A percentile compares a stretch with the other conserved stretches of the same genome.
Evolutionary conservation across 1,139 yeast genomes (phyloP).

Genomic region (Candida dubliniensis): DNA sequence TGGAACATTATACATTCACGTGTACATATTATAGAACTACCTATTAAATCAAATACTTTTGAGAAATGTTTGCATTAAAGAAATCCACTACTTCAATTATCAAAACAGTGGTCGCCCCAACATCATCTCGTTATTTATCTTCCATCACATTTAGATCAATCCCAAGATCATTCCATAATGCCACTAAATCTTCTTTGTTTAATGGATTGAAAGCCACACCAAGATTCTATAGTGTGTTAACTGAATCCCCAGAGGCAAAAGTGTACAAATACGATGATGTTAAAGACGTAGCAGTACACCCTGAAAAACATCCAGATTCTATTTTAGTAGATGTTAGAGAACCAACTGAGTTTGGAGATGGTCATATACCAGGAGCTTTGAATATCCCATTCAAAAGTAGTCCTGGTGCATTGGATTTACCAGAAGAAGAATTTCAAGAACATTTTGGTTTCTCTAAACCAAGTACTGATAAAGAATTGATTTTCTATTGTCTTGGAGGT

Average conservation of each 20-base stretch:
- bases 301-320: slow-evolving; percentile 37
- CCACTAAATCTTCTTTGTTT: background rate
- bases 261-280: slow-evolving; percentile 57
- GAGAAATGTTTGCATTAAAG: slow-evolving; percentile 9
- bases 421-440: slow-evolving; percentile 76
- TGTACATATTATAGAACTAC: background rate
- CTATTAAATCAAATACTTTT: background rate
- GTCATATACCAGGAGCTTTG: slow-evolving; percentile 78
- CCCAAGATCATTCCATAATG: slow-evolving; percentile 5
- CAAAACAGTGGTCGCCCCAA: slow-evolving; percentile 3
- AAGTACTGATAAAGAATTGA: slow-evolving; percentile 61
- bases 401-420: slow-evolving; percentile 89
- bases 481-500: slow-evolving; percentile 92
- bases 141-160: slow-evolving; percentile 1
- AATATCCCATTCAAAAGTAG: slow-evolving; percentile 88
- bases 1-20: background rate
- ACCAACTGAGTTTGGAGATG: slow-evolving; percentile 73
- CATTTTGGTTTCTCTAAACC: slow-evolving; percentile 88
- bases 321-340: slow-evolving; percentile 88
- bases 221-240: slow-evolving; percentile 30
- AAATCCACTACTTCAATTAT: slow-evolving; percentile 9
- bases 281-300: slow-evolving; percentile 45
- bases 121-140: slow-evolving; percentile 3
- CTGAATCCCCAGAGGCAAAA: slow-evolving; percentile 47
- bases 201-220: background rate